Base-by-base conservation (phyloP, 2,329 filamentous ascomycete genomes). In the Ophidiomyces ophidiicola region DNA sequence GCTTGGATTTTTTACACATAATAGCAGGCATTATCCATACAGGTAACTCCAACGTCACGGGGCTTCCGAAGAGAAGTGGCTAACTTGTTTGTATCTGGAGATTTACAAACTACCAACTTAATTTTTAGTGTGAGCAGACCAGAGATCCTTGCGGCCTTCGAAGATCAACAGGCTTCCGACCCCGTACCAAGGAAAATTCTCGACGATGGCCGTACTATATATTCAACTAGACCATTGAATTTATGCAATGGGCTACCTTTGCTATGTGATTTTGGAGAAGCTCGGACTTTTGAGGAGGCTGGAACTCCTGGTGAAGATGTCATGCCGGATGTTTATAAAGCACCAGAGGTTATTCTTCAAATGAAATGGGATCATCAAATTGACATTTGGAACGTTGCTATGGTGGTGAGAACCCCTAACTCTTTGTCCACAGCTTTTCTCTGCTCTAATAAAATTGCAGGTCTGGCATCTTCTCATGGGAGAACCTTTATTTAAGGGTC, bases 381-480 rank as follows among this genome's bases (percentile, higher is more conserved):
- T 28, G 52, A 54, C 33, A 48, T 54, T 15, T 55, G 52, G 52
- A 46, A 43, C 30, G 32, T 53, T 26, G 52, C 42, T 18, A 36
- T 46, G n/a, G 45, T 51, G 43, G 49, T 51, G 43, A 33, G 48
- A 15, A 17, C 10, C 3, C 20, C 14, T 24, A 3, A 3, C 26
- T 15, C 8, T 4, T 32, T 3, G 23, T 23, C 17, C 14, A 26
- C 24, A 7, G n/a, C 11, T 23, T 31, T 3, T 35, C 20, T 24
- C 5, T 26, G 25, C 7, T 28, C 8, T 14, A 14, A 23, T 37
- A 30, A 37, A 19, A 30, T 6, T n/a, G n/a, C 30, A 44, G 42
- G 14, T 38, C 14, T 44, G 42, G 42, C 25, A 44, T 32, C 34
- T 44, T 6, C n/a, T 38, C 15, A 32, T n/a, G 6, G 25, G 42